Percentiles rank a stretch among this genome's conserved stretches.
These are phyloP conservation scores for Curvularia lunata DNA, from an alignment of 2,329 filamentous ascomycete species.

Conservation along the genomic window DNA sequence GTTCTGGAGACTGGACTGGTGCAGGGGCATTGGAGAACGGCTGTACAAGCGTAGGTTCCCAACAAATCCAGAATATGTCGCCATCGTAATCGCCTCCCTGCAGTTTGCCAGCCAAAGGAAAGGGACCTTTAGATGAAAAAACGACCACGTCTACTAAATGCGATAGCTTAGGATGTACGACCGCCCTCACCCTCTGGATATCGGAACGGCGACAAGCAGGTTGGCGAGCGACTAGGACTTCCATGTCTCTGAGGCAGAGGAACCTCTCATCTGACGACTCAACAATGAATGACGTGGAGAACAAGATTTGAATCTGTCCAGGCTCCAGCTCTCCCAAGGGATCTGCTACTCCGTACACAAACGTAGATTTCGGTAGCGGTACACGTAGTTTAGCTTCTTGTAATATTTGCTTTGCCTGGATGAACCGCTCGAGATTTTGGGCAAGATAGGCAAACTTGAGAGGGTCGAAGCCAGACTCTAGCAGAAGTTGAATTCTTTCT, in stretches of 20 bases:
- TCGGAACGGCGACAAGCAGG: slow-evolving; percentile 75
- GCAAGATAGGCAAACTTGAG: slow-evolving; percentile 57
- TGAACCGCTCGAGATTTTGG: slow-evolving; percentile 55
- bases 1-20: slow-evolving; percentile 55
- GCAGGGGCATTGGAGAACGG: slow-evolving; percentile 69
- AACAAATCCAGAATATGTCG: slow-evolving; percentile 78
- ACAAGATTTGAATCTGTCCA: slow-evolving; percentile 71
- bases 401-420: slow-evolving; percentile 60
- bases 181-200: slow-evolving; percentile 66
- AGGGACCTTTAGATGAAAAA: slow-evolving; percentile 69
- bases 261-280: slow-evolving; percentile 61
- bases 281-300: slow-evolving; percentile 66
- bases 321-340: slow-evolving; percentile 66
- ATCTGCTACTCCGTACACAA: slow-evolving; percentile 72
- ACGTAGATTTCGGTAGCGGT: slow-evolving; percentile 65
- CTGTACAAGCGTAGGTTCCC: slow-evolving; percentile 69
- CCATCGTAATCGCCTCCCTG: slow-evolving; percentile 85
- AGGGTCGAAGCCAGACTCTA: slow-evolving; percentile 63
- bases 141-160: slow-evolving; percentile 79
- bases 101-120: slow-evolving; percentile 70
- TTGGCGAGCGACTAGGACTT: slow-evolving; percentile 71
- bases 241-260: slow-evolving; percentile 60
- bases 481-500: slow-evolving; percentile 39
- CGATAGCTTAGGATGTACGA: slow-evolving; percentile 64
- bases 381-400: slow-evolving; percentile 66